These are phyloP conservation scores for Sporothrix euskadiensis DNA, from an alignment of 2,329 filamentous ascomycete genomes.

Conservation along the genomic window DNA sequence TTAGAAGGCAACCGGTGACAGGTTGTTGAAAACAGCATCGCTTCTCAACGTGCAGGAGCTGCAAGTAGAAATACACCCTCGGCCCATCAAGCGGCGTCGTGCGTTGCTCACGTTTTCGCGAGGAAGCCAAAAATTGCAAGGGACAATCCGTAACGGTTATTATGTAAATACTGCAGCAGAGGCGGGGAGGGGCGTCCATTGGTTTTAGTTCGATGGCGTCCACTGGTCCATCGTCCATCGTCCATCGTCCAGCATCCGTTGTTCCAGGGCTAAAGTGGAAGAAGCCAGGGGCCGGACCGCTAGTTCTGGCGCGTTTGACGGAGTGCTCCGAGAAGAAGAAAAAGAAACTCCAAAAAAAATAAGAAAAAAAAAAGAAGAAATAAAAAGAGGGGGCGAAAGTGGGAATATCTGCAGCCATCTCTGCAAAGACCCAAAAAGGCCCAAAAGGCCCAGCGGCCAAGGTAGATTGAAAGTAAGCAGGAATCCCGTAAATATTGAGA, in stretches of 20 bases:
- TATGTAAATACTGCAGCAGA: background rate
- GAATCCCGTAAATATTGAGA: background rate
- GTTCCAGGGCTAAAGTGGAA: constrained; percentile 1
- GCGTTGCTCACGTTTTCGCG: background rate
- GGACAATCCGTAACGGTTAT: background rate
- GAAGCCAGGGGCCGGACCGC: constrained; percentile 21
- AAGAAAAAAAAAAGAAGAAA: too few species aligned
- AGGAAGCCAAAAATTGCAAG: background rate
- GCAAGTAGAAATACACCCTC: constrained; percentile 9
- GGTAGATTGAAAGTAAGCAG: background rate
- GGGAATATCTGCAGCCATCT: background rate
- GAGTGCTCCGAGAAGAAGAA: constrained; percentile 6
- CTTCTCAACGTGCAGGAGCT: background rate
- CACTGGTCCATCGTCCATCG: background rate
- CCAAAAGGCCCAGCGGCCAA: background rate
- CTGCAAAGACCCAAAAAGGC: background rate
- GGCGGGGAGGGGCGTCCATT: background rate
- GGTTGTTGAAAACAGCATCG: background rate
- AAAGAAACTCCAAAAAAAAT: background rate
- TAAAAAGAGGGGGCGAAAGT: background rate
- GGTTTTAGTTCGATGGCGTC: too few species aligned
- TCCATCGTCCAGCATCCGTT: too few species aligned
- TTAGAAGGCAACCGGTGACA: background rate
- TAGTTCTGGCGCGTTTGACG: constrained; percentile 17
- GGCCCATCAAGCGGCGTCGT: background rate